Base-by-base conservation (phyloP, 2,329 filamentous ascomycete species). In the Knufia fluminis region DNA sequence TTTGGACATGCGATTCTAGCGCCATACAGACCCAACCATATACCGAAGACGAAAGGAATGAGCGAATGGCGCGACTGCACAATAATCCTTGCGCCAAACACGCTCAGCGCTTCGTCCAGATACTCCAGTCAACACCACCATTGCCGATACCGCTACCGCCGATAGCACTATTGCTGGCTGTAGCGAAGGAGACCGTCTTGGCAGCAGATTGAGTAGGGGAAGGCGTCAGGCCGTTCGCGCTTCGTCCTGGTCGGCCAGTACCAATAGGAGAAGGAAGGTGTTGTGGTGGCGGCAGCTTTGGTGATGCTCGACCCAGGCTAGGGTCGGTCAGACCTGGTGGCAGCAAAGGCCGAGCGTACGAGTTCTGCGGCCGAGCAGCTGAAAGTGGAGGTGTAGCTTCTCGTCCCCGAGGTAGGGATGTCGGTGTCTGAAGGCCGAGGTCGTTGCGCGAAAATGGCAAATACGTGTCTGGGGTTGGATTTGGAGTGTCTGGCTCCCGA, bases 111-210 rank as follows among this genome's bases (percentile, higher is more conserved):
- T 33, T 32, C 19, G 45, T 39, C 46, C 46, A 49, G 20, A 49
- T 49, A 23, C 38, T 42, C 46, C 46, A 49, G 26, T 49, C 46
- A 36, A 49, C 38, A 14, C 36, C 38, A 20, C 46, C 46, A 33
- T 43, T 49, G 17, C 46, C 46, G 20, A 35, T 22, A 33, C 14
- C 16, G n/a, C 19, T 17, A 38, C 26, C 6, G 24, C 42, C 28
- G 14, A 28, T 23, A 23, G 7, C 40, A 17, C 33, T 14, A 16
- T 17, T 43, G 22, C 23, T 43, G 4, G 32, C 31, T 28, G 45
- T 40, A 39, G 17, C 19, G 20, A 40, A n/a, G 3, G 33, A 26
- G 16, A 32, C 46, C 2, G 16, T 23, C n/a, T 22, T 35, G 6
- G 46, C 23, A 14, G 38, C 7, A 35, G 38, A 4, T 16, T 17